Conservation (phyloP, 371 early-diverging fungal species). For the Conidiobolus incongruus region DNA sequence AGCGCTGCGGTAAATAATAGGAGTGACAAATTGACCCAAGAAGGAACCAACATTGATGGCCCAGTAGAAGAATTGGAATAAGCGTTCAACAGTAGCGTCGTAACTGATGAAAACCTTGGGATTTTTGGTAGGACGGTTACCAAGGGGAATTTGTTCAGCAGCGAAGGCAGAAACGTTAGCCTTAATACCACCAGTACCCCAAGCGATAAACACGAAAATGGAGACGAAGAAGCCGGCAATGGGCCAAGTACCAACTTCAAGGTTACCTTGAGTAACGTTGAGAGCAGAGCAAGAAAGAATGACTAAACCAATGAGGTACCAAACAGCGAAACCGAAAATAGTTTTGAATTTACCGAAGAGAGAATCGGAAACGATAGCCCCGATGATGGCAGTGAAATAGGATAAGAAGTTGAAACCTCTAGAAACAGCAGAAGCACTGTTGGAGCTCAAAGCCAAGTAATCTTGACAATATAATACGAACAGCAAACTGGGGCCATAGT, state of each 20-base stretch:
- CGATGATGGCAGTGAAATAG: conserved; percentile 54
- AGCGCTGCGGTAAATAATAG: conserved; percentile 20
- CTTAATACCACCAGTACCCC: conserved; percentile 82
- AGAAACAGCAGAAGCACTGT: conserved; percentile 34
- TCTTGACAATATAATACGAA: conserved; percentile 37
- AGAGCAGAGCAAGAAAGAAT: conserved; percentile 36
- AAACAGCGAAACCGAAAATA: conserved; percentile 31
- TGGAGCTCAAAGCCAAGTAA: conserved; percentile 18
- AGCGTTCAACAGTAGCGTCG: conserved; percentile 22
- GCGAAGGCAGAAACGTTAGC: conserved; percentile 41
- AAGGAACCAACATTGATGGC: conserved; percentile 53
- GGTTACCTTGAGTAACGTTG: conserved; percentile 14
- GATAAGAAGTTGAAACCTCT: conserved; percentile 63
- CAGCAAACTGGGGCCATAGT: conserved; percentile 36
- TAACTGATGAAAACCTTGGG: conserved; percentile 10
- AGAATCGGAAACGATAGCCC: conserved; percentile 60
- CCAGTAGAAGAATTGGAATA: conserved; percentile 58
- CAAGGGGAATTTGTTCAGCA: conserved; percentile 32
- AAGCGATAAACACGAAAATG: conserved; percentile 40
- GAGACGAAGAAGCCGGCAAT: conserved; percentile 39
- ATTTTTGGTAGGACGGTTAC: conserved; percentile 8
- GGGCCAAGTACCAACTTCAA: conserved; percentile 19
- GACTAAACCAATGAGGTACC: conserved; percentile 43
- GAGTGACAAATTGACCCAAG: conserved; percentile 7
- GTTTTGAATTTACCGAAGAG: conserved; percentile 63